Conservation (phyloP, 352 stramenopile genomes). For the Phytophthora cajani region DNA sequence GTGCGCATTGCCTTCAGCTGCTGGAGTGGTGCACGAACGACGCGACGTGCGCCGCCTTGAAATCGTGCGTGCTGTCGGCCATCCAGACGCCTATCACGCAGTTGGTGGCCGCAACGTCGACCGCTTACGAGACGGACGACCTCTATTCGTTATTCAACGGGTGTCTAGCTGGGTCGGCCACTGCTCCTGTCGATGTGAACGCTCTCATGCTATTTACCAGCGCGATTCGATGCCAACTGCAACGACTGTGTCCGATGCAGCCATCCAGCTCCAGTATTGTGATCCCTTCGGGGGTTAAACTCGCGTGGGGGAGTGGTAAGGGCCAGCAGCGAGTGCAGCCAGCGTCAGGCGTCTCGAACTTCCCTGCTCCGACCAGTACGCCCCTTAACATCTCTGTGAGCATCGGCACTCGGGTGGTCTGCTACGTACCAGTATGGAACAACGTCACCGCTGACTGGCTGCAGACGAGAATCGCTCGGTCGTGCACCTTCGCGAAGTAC, state of each 20-base stretch:
- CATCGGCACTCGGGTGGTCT: constrained; percentile 43
- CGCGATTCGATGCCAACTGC: constrained; percentile 58
- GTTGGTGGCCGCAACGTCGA: constrained; percentile 26
- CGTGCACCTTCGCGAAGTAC: constrained; percentile 56
- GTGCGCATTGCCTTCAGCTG: constrained; percentile 60
- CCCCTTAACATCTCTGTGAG: constrained; percentile 47
- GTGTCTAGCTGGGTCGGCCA: constrained; percentile 35
- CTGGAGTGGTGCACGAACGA: constrained; percentile 57
- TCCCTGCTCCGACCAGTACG: constrained; percentile 5
- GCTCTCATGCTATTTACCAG: constrained; percentile 53
- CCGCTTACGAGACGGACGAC: constrained; percentile 35
- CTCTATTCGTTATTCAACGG: constrained; percentile 42
- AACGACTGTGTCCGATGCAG: constrained; percentile 49
- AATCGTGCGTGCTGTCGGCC: constrained; percentile 42
- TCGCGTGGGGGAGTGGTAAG: constrained; percentile 57
- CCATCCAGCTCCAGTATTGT: constrained; percentile 29
- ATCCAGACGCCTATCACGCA: constrained; percentile 15
- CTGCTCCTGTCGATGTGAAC: constrained; percentile 30
- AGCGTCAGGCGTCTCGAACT: background rate
- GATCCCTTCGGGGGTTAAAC: constrained; percentile 37
- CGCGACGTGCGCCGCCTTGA: constrained; percentile 42
- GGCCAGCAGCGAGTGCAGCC: constrained; percentile 27
- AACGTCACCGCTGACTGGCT: constrained; percentile 33
- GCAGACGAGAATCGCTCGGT: constrained; percentile 42
- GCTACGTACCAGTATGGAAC: constrained; percentile 43